Base-by-base conservation (phyloP, 257 asterid genomes). In the Scutellaria minor region DNA sequence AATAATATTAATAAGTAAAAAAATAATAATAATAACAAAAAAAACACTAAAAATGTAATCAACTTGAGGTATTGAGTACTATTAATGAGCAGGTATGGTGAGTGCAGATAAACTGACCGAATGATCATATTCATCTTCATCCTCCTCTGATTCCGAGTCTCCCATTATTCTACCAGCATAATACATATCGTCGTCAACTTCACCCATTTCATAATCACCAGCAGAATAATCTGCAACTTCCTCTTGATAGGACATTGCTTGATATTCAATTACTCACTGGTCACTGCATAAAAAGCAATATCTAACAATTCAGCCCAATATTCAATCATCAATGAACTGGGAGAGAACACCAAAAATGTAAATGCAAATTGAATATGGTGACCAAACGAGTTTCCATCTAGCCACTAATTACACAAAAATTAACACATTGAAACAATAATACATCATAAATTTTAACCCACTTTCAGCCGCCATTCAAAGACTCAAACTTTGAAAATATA, bases 111-210 rank as follows among this genome's bases (percentile, higher is more conserved):
- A 64, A 80, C 87, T 37, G 68, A 82, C 89, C 82, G 83, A 83
- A 71, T 83, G 74, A 45, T 80, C 84, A 45, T 84, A 75, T 47
- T 80, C 89, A 53, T 79, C 86, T 68, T 81, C 89, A 0, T 83
- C 90, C 65, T 83, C 89, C 68, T 82, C 89, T 3, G 85, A 77
- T 37, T 85, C 89, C 0, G 85, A 41, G 44, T 82, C 89, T 50
- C 79, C 84, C 82, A 83, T 70, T 35, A 82, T 39, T 46, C 81
- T 74, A 51, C 83, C 85, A 64, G 78, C 77, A 39, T 73, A 82
- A 44, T 77, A 78, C 75, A 82, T 72, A 59, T 85, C 84, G 0
- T 80, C 89, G 2, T 81, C 89, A 11, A 77, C 82, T 51, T 77
- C 86, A 0, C 68, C 83, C 84, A 84, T 84, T 64, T 79, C 88